Conservation (phyloP, 2,329 filamentous ascomycete genomes). For the Aspergillus tanneri region DNA sequence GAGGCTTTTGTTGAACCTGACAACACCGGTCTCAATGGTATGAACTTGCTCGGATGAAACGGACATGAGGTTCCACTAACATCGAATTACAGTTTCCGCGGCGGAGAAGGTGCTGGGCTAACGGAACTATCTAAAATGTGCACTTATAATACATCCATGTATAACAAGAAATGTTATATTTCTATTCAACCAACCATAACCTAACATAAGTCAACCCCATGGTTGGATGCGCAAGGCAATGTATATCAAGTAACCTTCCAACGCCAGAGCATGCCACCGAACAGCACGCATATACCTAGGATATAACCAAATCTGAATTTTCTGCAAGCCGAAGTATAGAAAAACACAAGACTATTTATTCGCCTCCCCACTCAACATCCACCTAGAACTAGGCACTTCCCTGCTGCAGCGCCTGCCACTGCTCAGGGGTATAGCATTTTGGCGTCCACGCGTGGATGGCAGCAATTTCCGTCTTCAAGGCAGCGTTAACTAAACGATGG, state of each 20-base stretch:
- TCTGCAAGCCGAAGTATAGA: neutral
- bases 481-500: slow-evolving; percentile 80
- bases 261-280: slow-evolving; percentile 19
- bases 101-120: slow-evolving; percentile 52
- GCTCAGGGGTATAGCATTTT: slow-evolving; percentile 86
- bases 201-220: slow-evolving; percentile 6
- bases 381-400: neutral
- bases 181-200: slow-evolving; percentile 11
- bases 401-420: slow-evolving; percentile 71
- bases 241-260: slow-evolving; percentile 17
- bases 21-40: slow-evolving; percentile 77
- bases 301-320: slow-evolving; percentile 15
- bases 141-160: neutral
- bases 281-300: slow-evolving; percentile 13
- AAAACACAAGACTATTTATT: neutral
- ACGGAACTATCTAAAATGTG: slow-evolving; percentile 4
- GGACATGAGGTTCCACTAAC: slow-evolving; percentile 18
- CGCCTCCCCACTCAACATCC: neutral
- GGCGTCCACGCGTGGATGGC: slow-evolving; percentile 93
- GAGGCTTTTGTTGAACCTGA: slow-evolving; percentile 82
- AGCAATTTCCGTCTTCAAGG: slow-evolving; percentile 82
- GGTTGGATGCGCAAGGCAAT: slow-evolving; percentile 10
- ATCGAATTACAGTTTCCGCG: slow-evolving; percentile 41
- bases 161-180: neutral
- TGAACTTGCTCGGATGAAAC: slow-evolving; percentile 19